Percentiles rank a stretch among this genome's conserved stretches.
Evolutionary conservation across 176 grass and related monocot species (phyloP).

Genomic region (Ampelocalamus luodianensis): DNA sequence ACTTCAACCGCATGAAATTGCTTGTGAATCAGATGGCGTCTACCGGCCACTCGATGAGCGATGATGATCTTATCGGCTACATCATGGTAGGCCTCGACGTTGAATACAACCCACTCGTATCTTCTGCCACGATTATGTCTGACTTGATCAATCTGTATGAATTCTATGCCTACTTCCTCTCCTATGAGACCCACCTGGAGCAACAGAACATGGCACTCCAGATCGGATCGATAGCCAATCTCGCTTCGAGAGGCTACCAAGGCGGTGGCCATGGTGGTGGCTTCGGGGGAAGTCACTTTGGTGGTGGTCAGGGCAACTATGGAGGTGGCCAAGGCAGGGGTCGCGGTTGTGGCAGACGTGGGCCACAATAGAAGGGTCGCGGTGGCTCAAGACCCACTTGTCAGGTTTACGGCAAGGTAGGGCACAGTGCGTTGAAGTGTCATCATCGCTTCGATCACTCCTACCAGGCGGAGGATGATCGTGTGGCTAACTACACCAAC

Average conservation of each 20-base stretch:
- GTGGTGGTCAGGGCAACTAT: no score
- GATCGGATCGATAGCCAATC: background rate
- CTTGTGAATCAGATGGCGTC: background rate
- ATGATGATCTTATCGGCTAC: background rate
- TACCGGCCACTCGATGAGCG: background rate
- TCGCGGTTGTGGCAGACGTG: no score
- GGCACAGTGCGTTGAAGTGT: background rate
- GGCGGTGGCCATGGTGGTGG: background rate
- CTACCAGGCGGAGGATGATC: background rate
- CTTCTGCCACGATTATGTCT: background rate
- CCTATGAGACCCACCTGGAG: background rate
- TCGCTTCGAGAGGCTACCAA: background rate
- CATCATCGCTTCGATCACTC: background rate
- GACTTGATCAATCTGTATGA: background rate
- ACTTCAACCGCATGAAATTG: background rate
- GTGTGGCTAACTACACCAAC: background rate
- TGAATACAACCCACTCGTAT: background rate
- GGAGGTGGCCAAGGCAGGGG: no score
- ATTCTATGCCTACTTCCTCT: background rate
- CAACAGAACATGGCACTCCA: background rate
- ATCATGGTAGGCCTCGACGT: background rate
- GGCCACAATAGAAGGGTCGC: background rate
- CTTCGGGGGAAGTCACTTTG: no score
- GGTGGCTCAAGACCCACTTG: background rate
- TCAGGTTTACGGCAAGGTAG: background rate